phyloP scores from a whole-genome alignment of 306 rosid genomes.

The Pterocarpus macrocarpus region DNA sequence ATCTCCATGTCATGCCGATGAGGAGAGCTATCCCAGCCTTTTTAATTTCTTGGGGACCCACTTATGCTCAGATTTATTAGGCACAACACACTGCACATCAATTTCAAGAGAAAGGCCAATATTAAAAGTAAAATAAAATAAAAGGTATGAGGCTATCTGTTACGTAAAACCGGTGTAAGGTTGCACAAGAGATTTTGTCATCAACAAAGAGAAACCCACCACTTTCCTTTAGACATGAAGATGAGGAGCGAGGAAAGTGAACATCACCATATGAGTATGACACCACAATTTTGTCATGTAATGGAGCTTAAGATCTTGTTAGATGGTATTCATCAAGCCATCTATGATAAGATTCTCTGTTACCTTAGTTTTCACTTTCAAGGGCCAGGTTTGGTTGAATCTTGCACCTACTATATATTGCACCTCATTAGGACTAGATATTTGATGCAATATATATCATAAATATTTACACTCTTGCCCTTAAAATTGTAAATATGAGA shows the following conservation, averaged over 20 bases:
- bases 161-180: neutral
- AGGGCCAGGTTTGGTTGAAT: slow-evolving; percentile 33
- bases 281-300: slow-evolving; percentile 36
- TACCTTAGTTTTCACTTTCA: slow-evolving; percentile 30
- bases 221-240: slow-evolving; percentile 13
- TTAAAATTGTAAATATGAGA: neutral
- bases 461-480: neutral
- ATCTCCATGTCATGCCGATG: slow-evolving; percentile 39
- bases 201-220: slow-evolving; percentile 40
- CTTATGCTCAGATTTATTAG: slow-evolving; percentile 30
- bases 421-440: slow-evolving; percentile 30
- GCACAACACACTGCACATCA: slow-evolving; percentile 41
- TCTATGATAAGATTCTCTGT: slow-evolving; percentile 49
- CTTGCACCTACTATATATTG: slow-evolving; percentile 48
- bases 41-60: slow-evolving; percentile 40
- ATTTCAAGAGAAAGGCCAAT: slow-evolving; percentile 8
- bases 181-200: slow-evolving; percentile 38
- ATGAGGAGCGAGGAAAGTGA: slow-evolving; percentile 31
- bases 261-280: slow-evolving; percentile 39
- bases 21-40: slow-evolving; percentile 35
- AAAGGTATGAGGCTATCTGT: neutral
- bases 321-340: slow-evolving; percentile 46
- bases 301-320: slow-evolving; percentile 49
- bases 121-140: neutral
- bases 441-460: neutral